Conservation (phyloP, 495 filamentous ascomycete species). For the Evansstolkia leycettana region DNA sequence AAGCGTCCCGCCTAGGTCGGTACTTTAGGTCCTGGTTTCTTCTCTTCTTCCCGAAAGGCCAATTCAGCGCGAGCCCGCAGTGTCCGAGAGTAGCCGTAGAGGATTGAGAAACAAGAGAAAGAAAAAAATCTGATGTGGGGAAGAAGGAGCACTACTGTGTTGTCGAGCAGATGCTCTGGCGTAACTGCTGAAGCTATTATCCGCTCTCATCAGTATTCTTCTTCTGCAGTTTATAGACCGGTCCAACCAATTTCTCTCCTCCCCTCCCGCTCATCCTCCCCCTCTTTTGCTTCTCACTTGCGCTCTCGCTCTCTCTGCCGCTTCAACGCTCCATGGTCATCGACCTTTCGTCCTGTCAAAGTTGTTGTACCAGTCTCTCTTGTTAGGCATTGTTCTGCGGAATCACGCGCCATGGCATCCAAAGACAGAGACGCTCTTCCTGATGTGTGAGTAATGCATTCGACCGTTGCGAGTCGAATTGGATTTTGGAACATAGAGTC, state of each 20-base stretch:
- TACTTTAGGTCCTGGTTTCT: no score
- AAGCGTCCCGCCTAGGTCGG: no score
- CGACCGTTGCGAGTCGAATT: background rate
- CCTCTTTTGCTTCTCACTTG: constrained; percentile 6
- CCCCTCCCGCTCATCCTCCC: constrained; percentile 4
- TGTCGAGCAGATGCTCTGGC: constrained; percentile 19
- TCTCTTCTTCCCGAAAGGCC: no score
- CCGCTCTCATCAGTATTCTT: no score
- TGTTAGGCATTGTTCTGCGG: constrained; percentile 25
- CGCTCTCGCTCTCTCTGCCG: constrained; percentile 9
- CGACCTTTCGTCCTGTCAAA: constrained; percentile 9
- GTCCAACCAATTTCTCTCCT: constrained; percentile 13
- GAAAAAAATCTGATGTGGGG: constrained; percentile 24
- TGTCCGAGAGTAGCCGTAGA: constrained; percentile 17
- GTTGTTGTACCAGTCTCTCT: constrained; percentile 5
- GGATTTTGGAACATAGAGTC: background rate
- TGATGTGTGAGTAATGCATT: constrained; percentile 28
- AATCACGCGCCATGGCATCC: constrained; percentile 32
- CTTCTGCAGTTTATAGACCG: constrained; percentile 13
- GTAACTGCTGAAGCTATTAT: constrained; percentile 10
- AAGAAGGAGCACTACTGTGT: constrained; percentile 24
- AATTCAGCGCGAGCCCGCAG: background rate
- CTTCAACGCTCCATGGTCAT: constrained; percentile 14
- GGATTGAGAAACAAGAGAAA: background rate
- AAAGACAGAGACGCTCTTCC: constrained; percentile 41